A percentile compares a stretch with the other conserved stretches of the same genome.
Conservation (phyloP, 495 filamentous ascomycete species). For the Elaphomyces granulatus region DNA sequence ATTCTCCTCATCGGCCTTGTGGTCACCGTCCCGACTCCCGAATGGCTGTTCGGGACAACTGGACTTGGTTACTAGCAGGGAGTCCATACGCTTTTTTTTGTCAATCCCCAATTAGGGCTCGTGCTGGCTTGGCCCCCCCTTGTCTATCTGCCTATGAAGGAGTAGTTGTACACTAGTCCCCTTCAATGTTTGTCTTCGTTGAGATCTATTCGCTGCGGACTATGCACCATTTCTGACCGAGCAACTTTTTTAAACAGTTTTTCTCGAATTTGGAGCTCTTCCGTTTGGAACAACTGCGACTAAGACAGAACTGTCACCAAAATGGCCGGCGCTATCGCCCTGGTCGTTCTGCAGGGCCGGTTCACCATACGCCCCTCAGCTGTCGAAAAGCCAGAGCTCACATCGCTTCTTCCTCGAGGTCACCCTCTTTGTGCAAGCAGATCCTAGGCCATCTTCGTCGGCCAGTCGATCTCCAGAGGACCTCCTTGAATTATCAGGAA, state of each 20-base stretch:
- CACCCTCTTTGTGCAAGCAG: neutral
- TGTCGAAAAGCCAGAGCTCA: neutral
- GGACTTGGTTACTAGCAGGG: neutral
- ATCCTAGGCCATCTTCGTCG: conserved; percentile 10
- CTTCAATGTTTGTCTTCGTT: neutral
- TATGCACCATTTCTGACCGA: neutral
- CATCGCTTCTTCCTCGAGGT: neutral
- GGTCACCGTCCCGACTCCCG: neutral
- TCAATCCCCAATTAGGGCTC: neutral
- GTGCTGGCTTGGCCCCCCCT: neutral
- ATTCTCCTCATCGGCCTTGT: neutral
- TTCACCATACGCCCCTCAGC: conserved; percentile 4
- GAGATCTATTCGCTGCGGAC: neutral
- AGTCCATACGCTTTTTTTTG: neutral
- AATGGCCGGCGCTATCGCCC: conserved; percentile 13
- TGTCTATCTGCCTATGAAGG: neutral
- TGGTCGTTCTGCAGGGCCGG: conserved; percentile 1
- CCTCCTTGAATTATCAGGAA: conserved; percentile 30
- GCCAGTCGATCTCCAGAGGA: conserved; percentile 17
- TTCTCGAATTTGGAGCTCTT: conserved; percentile 29
- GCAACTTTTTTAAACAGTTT: conserved; percentile 13
- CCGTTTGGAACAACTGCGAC: conserved; percentile 12
- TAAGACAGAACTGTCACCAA: conserved; percentile 16
- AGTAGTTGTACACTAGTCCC: no score
- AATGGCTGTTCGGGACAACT: neutral